Percentiles rank a stretch among this genome's conserved stretches.
These are phyloP conservation scores for Phaeodactylum tricornutum DNA, from an alignment of 108 stramenopile genomes.

Conservation along the genomic window DNA sequence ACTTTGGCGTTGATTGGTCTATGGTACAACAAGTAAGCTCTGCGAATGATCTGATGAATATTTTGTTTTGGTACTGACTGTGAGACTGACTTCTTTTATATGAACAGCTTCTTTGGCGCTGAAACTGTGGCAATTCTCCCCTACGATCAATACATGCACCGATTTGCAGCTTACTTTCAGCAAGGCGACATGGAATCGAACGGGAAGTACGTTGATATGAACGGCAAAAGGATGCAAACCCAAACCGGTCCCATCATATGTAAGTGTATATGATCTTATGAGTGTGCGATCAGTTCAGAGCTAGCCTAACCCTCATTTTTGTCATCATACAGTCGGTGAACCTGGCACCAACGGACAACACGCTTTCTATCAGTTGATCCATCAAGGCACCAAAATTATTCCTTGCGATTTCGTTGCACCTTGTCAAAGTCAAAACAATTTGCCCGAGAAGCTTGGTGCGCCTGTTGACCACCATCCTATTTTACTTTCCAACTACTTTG, in stretches of 20 bases:
- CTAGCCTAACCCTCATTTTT: too few species aligned
- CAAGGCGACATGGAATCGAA: conserved; percentile 99
- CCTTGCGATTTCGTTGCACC: conserved; percentile 96
- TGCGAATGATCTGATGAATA: too few species aligned
- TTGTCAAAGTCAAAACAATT: conserved; percentile 61
- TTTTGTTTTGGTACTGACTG: too few species aligned
- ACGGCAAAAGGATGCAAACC: conserved; percentile 40
- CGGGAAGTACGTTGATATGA: conserved; percentile 86
- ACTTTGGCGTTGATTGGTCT: conserved; percentile 92
- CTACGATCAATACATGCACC: conserved; percentile 91
- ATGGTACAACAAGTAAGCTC: conserved; percentile 88
- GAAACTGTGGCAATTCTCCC: conserved; percentile 88
- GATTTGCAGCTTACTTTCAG: conserved; percentile 97
- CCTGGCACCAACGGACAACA: conserved; percentile 98
- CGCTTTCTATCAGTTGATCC: conserved; percentile 98
- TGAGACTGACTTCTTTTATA: neutral
- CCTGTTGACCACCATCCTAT: conserved; percentile 94
- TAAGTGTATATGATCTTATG: too few species aligned
- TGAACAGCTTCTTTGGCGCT: conserved; percentile 80
- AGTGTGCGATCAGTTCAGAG: too few species aligned
- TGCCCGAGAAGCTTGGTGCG: conserved; percentile 48
- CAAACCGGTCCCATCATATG: conserved; percentile 86
- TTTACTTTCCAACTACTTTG: conserved; percentile 98
- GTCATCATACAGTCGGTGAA: too few species aligned
- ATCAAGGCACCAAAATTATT: conserved; percentile 92